Percentiles rank a stretch among this genome's conserved stretches.
These are phyloP conservation scores for Solanum chacoense DNA, from an alignment of 305 asterid species.

Conservation along the genomic window DNA sequence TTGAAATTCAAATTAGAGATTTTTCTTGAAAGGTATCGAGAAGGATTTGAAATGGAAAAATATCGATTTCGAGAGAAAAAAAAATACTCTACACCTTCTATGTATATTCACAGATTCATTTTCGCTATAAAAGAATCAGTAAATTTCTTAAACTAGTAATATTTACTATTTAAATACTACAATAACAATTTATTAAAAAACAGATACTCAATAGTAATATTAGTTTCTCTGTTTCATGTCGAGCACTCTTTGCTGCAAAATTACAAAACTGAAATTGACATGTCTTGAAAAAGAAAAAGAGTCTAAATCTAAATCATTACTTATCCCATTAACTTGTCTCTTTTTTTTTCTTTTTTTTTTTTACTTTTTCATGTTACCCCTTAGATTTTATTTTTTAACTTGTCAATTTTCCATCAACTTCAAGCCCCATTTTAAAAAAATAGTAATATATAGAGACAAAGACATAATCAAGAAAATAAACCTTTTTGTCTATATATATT, in stretches of 20 bases:
- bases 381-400: background rate
- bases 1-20: background rate
- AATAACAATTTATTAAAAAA: background rate
- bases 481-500: background rate
- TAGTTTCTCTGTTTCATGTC: background rate
- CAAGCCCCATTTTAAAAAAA: too few relatives aligned
- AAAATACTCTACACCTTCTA: background rate
- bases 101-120: background rate
- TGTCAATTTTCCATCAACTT: background rate
- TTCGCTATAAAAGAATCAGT: background rate
- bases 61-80: background rate
- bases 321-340: background rate
- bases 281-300: conserved; percentile 2
- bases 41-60: too few relatives aligned
- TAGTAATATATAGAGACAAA: background rate
- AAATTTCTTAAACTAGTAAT: background rate
- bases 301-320: background rate
- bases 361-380: background rate
- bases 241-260: background rate
- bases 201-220: background rate
- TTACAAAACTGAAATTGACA: background rate
- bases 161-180: background rate
- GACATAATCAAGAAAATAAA: background rate
- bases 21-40: background rate
- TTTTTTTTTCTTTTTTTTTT: background rate